Percentiles rank a stretch among this genome's conserved stretches.
These are phyloP conservation scores for Didymella keratinophila DNA, from an alignment of 2,329 filamentous ascomycete species.

Conservation along the genomic window DNA sequence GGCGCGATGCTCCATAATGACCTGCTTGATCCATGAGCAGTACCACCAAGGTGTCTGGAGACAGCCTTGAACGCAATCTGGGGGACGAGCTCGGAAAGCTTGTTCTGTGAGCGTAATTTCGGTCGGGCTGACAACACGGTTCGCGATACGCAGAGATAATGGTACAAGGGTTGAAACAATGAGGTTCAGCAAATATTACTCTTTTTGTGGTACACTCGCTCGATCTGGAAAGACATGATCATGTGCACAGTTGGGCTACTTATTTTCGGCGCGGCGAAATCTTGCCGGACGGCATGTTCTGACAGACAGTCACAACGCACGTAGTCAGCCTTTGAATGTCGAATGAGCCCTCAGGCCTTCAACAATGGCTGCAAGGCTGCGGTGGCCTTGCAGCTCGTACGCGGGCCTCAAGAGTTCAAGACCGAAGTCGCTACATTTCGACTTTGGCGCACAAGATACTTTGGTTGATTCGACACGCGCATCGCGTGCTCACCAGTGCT, in stretches of 20 bases:
- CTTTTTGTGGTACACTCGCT: slow-evolving; percentile 15
- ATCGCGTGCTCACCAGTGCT: slow-evolving; percentile 15
- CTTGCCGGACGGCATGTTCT: slow-evolving; percentile 3
- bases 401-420: not conserved
- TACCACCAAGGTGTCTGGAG: not conserved
- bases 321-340: not conserved
- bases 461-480: slow-evolving; percentile 3
- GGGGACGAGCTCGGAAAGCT: slow-evolving; percentile 1
- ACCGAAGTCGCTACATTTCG: not conserved
- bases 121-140: slow-evolving; percentile 6
- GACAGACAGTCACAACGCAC: not conserved
- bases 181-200: slow-evolving; percentile 7
- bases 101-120: slow-evolving; percentile 3
- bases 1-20: not conserved
- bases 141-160: slow-evolving; percentile 32
- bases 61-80: not conserved
- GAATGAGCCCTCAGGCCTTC: not conserved
- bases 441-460: not conserved
- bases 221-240: slow-evolving; percentile 11
- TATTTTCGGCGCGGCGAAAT: slow-evolving; percentile 10
- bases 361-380: slow-evolving; percentile 5
- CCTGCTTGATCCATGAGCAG: not conserved
- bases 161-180: slow-evolving; percentile 24
- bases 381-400: not conserved
- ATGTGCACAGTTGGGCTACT: not conserved